Evolutionary conservation across 1,284 basidiomycete species (phyloP).

Genomic region (Exobasidium cylindrosporum): DNA sequence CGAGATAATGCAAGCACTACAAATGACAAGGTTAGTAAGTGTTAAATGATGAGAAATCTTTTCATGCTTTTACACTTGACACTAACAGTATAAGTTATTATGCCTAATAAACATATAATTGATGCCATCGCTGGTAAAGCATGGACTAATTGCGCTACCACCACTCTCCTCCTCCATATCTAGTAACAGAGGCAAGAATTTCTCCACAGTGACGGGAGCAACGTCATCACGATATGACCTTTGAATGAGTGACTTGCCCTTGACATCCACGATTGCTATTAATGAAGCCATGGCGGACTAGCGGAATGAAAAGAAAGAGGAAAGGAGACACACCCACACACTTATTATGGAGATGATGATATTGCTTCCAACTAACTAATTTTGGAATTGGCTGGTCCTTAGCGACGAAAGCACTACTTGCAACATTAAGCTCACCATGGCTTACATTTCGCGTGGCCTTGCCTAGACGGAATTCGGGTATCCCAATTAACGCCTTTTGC

Average conservation of each 20-base stretch:
- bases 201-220: slow-evolving; percentile 79
- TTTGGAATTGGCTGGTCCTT: too few species aligned
- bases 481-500: too few species aligned
- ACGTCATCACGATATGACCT: slow-evolving; percentile 98
- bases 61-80: too few species aligned
- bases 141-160: slow-evolving; percentile 72
- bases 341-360: slow-evolving; percentile 1
- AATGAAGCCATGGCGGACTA: slow-evolving; percentile 57
- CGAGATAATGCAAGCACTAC: slow-evolving; percentile 91
- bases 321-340: too few species aligned
- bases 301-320: too few species aligned
- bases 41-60: neutral
- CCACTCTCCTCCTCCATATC: slow-evolving; percentile 96
- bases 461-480: too few species aligned
- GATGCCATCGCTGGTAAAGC: slow-evolving; percentile 71
- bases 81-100: slow-evolving; percentile 90
- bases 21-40: slow-evolving; percentile 4
- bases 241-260: slow-evolving; percentile 97
- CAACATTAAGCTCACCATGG: too few species aligned
- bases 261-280: slow-evolving; percentile 94
- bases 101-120: slow-evolving; percentile 99
- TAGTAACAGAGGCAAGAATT: slow-evolving; percentile 87
- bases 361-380: too few species aligned
- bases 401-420: too few species aligned
- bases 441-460: too few species aligned